Evolutionary conservation across 305 asterid species (phyloP).

Genomic region (Striga hermonthica): DNA sequence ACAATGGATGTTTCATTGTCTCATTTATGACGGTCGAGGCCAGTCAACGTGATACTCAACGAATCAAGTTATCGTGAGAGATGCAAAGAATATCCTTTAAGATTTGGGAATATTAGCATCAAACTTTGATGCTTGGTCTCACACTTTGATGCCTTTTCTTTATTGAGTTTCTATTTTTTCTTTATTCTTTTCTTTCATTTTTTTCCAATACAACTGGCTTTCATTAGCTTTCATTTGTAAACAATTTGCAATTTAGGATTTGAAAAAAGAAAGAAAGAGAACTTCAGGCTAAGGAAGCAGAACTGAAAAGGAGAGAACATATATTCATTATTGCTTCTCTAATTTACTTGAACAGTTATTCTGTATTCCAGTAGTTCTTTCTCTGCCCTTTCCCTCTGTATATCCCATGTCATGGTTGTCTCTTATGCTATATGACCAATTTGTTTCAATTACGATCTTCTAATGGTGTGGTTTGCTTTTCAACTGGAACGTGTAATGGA

Average conservation of each 20-base stretch:
- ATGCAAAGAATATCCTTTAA: not conserved
- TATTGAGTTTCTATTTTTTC: not conserved
- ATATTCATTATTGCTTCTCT: constrained; percentile 36
- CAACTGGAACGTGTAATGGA: constrained; percentile 91
- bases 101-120: not conserved
- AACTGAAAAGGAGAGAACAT: constrained; percentile 86
- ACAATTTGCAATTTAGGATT: constrained; percentile 52
- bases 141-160: not conserved
- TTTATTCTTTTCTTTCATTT: too few species aligned
- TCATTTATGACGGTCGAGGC: not conserved
- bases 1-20: not conserved
- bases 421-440: constrained; percentile 15
- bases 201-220: not conserved
- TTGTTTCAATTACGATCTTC: constrained; percentile 23
- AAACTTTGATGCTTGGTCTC: not conserved
- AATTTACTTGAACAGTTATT: too few species aligned
- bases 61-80: not conserved
- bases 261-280: constrained; percentile 91
- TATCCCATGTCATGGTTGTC: not conserved
- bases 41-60: not conserved
- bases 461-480: constrained; percentile 30
- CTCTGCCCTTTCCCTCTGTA: not conserved
- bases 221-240: constrained; percentile 28
- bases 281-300: constrained; percentile 93
- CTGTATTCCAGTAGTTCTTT: not conserved